Evolutionary conservation across 257 asterid species (phyloP), one percentile per base, ranked within the genome.

Genomic region (Solanum sejunctum): DNA sequence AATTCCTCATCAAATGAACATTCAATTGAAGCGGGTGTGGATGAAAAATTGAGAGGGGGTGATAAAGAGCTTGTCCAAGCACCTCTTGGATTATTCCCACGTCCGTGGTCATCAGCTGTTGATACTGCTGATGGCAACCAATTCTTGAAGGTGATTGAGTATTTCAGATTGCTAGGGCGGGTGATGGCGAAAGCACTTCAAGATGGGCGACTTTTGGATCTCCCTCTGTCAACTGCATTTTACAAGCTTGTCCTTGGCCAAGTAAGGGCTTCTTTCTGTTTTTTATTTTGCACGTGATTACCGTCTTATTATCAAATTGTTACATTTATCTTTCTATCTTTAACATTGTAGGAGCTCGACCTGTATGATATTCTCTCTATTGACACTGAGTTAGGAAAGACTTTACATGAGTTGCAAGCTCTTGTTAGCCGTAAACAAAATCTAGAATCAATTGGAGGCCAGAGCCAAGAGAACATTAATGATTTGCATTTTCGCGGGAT

Each of bases 181-280:
- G 97, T 94, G 87, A 92, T 94, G 98, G 99, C 99, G 32, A 97
- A 95, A 91, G 98, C 99, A 85, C 99, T 97, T 85, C 99, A 97
- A 85, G 99, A 97, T 85, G 99, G 98, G 84, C 93, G 99, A 89
- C 98, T 97, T 72, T 91, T 97, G 91, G 99, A 97, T 91, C 83
- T 97, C 86, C 97, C 99, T 21, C 88, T 97, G 69, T 95, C 99
- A 61, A 85, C 86, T 85, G 95, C 99, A 47, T 97, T 97, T 82
- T 92, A 94, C 89, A 97, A 92, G 89, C 98, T 97, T 78, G 87
- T 91, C 52, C 99, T 95, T 80, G 94, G 96, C 86, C 98, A 92
- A 51, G 99, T 97, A 92, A 81, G 97, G 79, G 69, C 26, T 47
- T 60, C 21, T 10, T 52, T 43, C 12, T 26, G 8, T 57, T 80